A percentile compares a stretch with the other conserved stretches of the same genome.
These are phyloP conservation scores for Filobasidium wieringae DNA, from an alignment of 768 basidiomycete species.

Conservation along the genomic window DNA sequence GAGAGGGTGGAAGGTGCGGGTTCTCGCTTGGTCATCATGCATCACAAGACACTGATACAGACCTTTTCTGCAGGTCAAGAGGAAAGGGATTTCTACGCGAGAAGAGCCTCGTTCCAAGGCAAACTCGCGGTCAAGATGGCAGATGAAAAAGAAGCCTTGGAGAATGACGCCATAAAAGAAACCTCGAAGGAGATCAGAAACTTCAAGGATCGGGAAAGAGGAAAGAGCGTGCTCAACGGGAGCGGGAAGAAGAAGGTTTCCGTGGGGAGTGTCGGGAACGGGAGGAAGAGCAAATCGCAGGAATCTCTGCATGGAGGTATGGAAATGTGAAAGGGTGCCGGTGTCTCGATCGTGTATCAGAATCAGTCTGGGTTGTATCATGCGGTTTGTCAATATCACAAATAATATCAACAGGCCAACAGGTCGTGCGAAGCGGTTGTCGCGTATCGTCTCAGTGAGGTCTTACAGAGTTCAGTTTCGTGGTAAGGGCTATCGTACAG, in stretches of 20 bases:
- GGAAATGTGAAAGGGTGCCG: too few relatives aligned
- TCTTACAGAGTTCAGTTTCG: too few relatives aligned
- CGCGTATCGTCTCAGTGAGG: too few relatives aligned
- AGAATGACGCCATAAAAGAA: neutral
- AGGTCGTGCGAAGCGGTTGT: too few relatives aligned
- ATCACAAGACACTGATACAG: neutral
- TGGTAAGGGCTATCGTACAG: too few relatives aligned
- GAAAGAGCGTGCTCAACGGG: neutral
- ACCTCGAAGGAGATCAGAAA: neutral
- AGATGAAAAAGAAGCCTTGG: constrained; percentile 15
- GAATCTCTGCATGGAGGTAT: too few relatives aligned
- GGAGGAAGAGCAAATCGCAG: neutral
- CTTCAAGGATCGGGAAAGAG: neutral
- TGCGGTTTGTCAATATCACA: too few relatives aligned
- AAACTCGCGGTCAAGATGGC: constrained; percentile 26
- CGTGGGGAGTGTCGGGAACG: neutral
- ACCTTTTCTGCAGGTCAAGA: constrained; percentile 23
- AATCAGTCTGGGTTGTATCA: too few relatives aligned
- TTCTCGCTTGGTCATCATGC: neutral
- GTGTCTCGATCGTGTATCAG: too few relatives aligned
- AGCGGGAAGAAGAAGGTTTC: neutral
- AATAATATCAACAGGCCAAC: too few relatives aligned
- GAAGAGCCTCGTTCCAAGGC: constrained; percentile 38
- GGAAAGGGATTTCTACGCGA: constrained; percentile 34
- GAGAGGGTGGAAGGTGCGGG: constrained; percentile 23